Conservation (phyloP, 2,329 filamentous ascomycete genomes). For the Akanthomyces muscarius region DNA sequence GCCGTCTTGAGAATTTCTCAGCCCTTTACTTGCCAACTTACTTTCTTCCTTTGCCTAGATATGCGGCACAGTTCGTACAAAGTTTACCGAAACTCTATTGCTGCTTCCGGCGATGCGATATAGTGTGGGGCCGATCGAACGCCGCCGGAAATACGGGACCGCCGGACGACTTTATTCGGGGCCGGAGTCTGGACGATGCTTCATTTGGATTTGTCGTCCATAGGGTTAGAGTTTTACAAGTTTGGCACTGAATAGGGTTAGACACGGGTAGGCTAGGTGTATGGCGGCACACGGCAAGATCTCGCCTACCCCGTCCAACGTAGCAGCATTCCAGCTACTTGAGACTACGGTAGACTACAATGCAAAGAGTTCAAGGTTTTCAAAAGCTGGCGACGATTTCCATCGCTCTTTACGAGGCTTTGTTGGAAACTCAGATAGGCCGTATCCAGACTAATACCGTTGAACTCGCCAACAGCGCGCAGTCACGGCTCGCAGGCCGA, state of each 20-base stretch:
- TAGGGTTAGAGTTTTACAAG: not conserved
- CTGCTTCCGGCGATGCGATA: not conserved
- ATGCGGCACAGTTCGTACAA: not conserved
- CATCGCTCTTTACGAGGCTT: too few relatives aligned
- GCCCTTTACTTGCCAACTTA: too few relatives aligned
- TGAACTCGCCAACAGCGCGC: too few relatives aligned
- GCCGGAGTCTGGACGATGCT: not conserved
- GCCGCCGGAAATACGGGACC: conserved; percentile 1
- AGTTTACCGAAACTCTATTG: conserved; percentile 1
- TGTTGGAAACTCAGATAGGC: too few relatives aligned
- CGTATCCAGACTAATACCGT: too few relatives aligned
- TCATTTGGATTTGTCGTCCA: not conserved
- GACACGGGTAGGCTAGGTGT: not conserved
- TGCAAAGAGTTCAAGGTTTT: too few relatives aligned
- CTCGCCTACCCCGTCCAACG: not conserved
- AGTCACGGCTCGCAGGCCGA: too few relatives aligned
- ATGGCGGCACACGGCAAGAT: not conserved
- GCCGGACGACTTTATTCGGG: not conserved
- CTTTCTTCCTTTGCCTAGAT: not conserved
- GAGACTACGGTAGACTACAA: too few relatives aligned
- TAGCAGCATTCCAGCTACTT: not conserved
- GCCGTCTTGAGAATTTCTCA: too few relatives aligned
- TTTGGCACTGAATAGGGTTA: too few relatives aligned
- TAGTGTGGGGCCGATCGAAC: conserved; percentile 8
- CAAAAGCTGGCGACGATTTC: too few relatives aligned